Evolutionary conservation across 306 rosid species (phyloP).

Genomic region (Neltuma alba): DNA sequence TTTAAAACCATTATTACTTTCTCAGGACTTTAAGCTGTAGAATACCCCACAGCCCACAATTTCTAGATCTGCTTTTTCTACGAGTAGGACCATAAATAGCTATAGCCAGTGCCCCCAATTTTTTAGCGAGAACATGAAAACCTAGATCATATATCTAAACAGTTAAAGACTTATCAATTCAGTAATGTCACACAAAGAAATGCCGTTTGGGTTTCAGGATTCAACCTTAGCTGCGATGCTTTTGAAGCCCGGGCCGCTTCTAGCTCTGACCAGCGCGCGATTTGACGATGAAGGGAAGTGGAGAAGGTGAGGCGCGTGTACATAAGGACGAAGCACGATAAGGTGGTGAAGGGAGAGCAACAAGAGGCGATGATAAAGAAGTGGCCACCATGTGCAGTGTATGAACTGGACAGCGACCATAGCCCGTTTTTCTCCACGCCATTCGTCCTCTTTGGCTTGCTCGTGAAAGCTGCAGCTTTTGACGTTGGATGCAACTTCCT

Average conservation of each 20-base stretch:
- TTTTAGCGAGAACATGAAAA: background rate
- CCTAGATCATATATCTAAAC: background rate
- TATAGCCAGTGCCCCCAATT: background rate
- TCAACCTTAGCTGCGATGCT: slow-evolving; percentile 87
- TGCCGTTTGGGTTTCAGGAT: slow-evolving; percentile 55
- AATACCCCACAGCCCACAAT: slow-evolving; percentile 34
- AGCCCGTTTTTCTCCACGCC: slow-evolving; percentile 89
- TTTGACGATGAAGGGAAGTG: slow-evolving; percentile 45
- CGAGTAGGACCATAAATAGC: slow-evolving; percentile 42
- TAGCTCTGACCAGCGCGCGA: slow-evolving; percentile 55
- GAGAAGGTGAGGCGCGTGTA: slow-evolving; percentile 72
- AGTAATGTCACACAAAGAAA: background rate
- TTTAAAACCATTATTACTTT: slow-evolving; percentile 26
- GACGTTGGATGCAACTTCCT: slow-evolving; percentile 42
- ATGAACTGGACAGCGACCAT: slow-evolving; percentile 79
- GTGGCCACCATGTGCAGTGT: slow-evolving; percentile 70
- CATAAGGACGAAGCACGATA: slow-evolving; percentile 72
- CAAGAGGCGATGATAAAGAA: slow-evolving; percentile 81
- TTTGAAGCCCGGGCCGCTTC: slow-evolving; percentile 78
- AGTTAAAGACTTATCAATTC: background rate
- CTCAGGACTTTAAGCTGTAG: slow-evolving; percentile 16
- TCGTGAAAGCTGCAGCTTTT: slow-evolving; percentile 61
- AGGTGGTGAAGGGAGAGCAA: slow-evolving; percentile 74
- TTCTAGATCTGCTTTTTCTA: slow-evolving; percentile 42
- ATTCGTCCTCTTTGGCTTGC: slow-evolving; percentile 77